Evolutionary conservation across 2,329 filamentous ascomycete genomes (phyloP), one percentile per base, ranked within the genome.

Genomic region (Penicillium brevicompactum): DNA sequence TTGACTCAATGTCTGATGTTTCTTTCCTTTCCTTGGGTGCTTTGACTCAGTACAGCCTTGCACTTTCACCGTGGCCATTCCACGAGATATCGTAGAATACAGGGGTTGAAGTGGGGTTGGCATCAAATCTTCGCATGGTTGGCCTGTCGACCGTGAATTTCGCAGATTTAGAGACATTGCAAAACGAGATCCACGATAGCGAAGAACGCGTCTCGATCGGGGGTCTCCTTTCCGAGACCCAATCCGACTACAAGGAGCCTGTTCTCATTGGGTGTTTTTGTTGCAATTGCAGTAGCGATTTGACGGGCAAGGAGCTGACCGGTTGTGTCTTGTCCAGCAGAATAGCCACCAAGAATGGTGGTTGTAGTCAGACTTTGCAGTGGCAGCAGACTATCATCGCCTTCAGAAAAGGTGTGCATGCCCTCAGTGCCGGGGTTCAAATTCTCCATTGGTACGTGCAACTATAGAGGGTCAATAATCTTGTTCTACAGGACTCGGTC

Each of bases 261-360:
- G 59, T 78, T 80, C 69, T 88, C 86, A 43, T 79, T 76, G 5
- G 91, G 86, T 49, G 89, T 82, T 59, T 87, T 87, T 56, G 88
- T 84, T 16, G 87, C 82, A 56, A 99, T 83, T 38, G 88, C 84
- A 67, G 87, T 95, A 5, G 89, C 94, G 62, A 97, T 88, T 67
- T 97, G 93, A 42, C 90, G 90, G 2, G 92, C 92, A 67, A 95
- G 88, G 1, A 97, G 84, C 72, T 97, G 92, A 1, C 91, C 93
- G 5, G 95, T 74, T 0, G 89, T 90, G 68, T 97, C 92, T 42
- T 92, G 84, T 45, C 90, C 87, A 49, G 88, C 82, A 31, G 88
- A 86, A 44, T 92, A 91, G 9, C 89, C 92, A 2, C 94, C 94
- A 0, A 99, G 81, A 2, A 99, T 78, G 0, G 92, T 96, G 37